These are phyloP conservation scores for Dipteronia dyeriana DNA, from an alignment of 345 rosid species.

Conservation along the genomic window DNA sequence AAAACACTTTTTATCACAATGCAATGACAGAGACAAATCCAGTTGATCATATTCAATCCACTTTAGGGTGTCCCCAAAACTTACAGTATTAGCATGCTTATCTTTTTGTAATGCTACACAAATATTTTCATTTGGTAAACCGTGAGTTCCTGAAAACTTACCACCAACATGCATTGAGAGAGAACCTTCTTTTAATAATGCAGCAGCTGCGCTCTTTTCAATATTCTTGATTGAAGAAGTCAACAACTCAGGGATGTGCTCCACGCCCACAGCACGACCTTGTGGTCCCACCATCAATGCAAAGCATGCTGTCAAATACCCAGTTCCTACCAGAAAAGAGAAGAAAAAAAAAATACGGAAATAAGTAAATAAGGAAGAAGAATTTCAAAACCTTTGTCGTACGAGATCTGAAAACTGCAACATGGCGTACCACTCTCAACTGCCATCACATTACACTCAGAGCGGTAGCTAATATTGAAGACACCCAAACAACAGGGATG, in stretches of 20 bases:
- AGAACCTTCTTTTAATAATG: constrained; percentile 68
- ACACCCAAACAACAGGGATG: not conserved
- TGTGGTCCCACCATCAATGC: constrained; percentile 87
- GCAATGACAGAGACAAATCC: not conserved
- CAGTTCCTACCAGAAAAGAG: constrained; percentile 61
- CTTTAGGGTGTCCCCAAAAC: not conserved
- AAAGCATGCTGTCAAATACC: constrained; percentile 94
- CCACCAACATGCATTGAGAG: constrained; percentile 83
- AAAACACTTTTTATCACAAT: not conserved
- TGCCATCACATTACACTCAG: not conserved
- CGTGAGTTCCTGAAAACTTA: constrained; percentile 34
- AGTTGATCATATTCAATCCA: not conserved
- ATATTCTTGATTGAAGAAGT: constrained; percentile 66
- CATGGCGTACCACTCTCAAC: not conserved
- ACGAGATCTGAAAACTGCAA: not conserved
- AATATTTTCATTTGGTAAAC: not conserved
- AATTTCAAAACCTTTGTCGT: not conserved
- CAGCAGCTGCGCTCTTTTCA: constrained; percentile 70
- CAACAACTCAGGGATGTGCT: constrained; percentile 87
- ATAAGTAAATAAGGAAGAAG: not conserved
- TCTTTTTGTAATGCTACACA: not conserved
- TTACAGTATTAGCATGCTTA: not conserved
- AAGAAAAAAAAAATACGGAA: not conserved
- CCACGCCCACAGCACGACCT: constrained; percentile 88
- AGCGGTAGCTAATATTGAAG: not conserved